Conservation (phyloP, 768 basidiomycete species). For the Clavaria fumosa region DNA sequence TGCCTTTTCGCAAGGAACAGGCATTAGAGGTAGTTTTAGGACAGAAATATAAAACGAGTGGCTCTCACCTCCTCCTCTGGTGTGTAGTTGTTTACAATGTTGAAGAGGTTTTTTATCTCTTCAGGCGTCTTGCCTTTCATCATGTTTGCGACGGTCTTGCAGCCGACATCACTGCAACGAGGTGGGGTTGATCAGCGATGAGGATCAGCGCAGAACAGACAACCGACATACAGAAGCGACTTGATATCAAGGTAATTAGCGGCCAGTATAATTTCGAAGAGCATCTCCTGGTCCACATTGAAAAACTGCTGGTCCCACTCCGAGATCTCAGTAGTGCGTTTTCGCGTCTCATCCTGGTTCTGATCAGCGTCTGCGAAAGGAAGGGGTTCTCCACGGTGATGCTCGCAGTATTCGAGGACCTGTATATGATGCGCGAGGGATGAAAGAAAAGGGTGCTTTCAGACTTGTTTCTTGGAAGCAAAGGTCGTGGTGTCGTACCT, state of each 20-base stretch:
- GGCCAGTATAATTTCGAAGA: slow-evolving; percentile 98
- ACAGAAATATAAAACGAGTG: slow-evolving; percentile 11
- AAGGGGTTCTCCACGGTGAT: slow-evolving; percentile 94
- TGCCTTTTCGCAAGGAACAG: slow-evolving; percentile 31
- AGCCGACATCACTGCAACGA: slow-evolving; percentile 70
- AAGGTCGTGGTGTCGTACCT: too few species aligned
- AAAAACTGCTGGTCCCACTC: slow-evolving; percentile 99
- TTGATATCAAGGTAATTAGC: slow-evolving; percentile 99
- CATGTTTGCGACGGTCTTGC: slow-evolving; percentile 99
- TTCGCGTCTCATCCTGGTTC: slow-evolving; percentile 84
- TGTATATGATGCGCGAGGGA: too few species aligned
- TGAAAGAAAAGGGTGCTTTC: too few species aligned
- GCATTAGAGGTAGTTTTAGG: slow-evolving; percentile 9
- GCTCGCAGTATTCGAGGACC: slow-evolving; percentile 99
- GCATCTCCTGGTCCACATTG: slow-evolving; percentile 98
- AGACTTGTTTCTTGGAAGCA: too few species aligned
- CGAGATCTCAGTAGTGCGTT: slow-evolving; percentile 94
- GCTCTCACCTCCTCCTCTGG: slow-evolving; percentile 99
- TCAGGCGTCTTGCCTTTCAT: slow-evolving; percentile 99
- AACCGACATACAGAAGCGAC: slow-evolving; percentile 85
- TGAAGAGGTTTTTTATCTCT: slow-evolving; percentile 96
- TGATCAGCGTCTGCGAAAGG: slow-evolving; percentile 71
- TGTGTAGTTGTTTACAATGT: slow-evolving; percentile 96
- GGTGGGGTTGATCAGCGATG: slow-evolving; percentile 4
- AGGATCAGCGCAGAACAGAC: slow-evolving; percentile 3